Base-by-base conservation (phyloP, 352 stramenopile genomes). In the Blastocystis hominis region DNA sequence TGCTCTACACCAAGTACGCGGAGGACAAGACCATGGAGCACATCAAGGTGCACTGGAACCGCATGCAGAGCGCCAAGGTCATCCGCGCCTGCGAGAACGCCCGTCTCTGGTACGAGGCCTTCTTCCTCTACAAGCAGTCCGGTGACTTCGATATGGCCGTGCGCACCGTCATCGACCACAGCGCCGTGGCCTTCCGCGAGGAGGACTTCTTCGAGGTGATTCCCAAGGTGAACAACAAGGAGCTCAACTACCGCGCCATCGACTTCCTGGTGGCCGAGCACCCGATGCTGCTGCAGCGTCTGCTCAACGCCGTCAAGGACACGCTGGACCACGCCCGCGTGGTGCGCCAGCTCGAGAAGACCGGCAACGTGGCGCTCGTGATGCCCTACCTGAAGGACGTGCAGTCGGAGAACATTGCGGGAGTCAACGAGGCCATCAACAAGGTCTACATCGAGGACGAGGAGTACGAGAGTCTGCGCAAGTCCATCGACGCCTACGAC, bases 231-330 rank as follows among this genome's bases (percentile, higher is more conserved):
- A 94, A 96, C 88, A 99, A 99, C 92, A 94, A 97, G 88, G 97
- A 99, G 91, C 95, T 99, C 46, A 97, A 98, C 92, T 99, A 99
- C 95, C 98, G 98, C 91, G 95, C 96, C 66, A 97, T 99, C 88
- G 94, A 95, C 88, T 98, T 99, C 89, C 99, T 99, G 91, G 90
- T 99, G 34, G 93, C 97, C 63, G 93, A 98, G 90, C 94, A 99
- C 89, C 97, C 96, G 44, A 92, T 97, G 66, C 92, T 97, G 80
- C 95, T 99, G 47, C 97, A 94, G 46, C 92, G 96, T 61, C 91
- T 99, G 20, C 94, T 99, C 88, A 93, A 97, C 93, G 95, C 98
- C 72, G 91, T 99, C 54, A 98, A 97, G 47, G 95, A 97, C n/a
- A 96, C 96, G 89, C 91, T 99, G 64, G 97, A 99, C 90, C 96